Evolutionary conservation across 495 filamentous ascomycete genomes (phyloP), one percentile per base, ranked within the genome.

Genomic region (Podospora pseudopauciseta): DNA sequence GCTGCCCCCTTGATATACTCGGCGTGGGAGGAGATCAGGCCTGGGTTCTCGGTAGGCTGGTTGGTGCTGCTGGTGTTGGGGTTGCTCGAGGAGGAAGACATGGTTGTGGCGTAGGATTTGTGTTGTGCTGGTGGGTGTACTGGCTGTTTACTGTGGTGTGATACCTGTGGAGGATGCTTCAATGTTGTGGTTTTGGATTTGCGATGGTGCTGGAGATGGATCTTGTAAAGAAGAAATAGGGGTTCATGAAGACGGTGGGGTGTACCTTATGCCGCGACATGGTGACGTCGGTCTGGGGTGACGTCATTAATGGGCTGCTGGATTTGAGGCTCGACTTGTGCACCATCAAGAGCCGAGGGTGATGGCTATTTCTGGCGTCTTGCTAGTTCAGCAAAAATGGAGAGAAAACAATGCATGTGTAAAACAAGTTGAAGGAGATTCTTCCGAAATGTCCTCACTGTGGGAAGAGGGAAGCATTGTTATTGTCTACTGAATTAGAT

Each of bases 1-100:
- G 80, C 72, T 5, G 77, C 78, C 53, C 82, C 82, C 61, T 84
- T 83, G 66, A 83, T 74, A 61, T 81, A 84, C 68, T 83, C 80
- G 28, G 77, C 80, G 53, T 83, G 82, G 30, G 76, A 75, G 27
- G 76, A 67, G 16, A 82, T 56, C n/a, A 84, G 79, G 27, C 81
- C 53, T 61, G 66, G 64, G 5, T 66, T 30, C 60, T 70, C 60
- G 39, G 39, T 11, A n/a, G 57, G 63, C 58, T 70, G 70, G 30
- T 57, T 70, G 68, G 54, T 63, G 60, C 69, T 71, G 13, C 64
- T 32, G 66, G 58, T 59, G 2, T 70, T 60, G 23, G 67, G 61
- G 68, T 66, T 70, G 67, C 67, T 63, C 23, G 23, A 23, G 15
- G 70, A 65, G 39, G 39, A 49, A 2, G 70, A 64, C 19, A 67